Evolutionary conservation across 129 eudicot genomes (phyloP).

Genomic region (Helianthus tuberosus): DNA sequence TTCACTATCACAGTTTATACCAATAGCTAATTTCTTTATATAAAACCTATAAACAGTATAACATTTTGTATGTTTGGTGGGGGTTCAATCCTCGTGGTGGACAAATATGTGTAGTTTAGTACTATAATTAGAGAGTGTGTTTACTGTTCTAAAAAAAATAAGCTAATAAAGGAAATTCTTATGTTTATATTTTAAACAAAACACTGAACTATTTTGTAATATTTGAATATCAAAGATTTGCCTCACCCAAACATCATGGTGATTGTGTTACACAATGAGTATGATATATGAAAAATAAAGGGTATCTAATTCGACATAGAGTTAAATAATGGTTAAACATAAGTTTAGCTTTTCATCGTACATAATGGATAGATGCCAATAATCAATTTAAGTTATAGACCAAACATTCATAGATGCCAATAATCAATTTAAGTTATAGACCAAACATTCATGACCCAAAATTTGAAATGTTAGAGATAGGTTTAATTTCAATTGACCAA

Average conservation of each 20-base stretch:
- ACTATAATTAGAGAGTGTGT: no score
- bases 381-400: conserved; percentile 2
- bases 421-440: conserved; percentile 2
- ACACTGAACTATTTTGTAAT: background rate
- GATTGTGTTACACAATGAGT: background rate
- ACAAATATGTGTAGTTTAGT: no score
- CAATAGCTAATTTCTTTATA: no score
- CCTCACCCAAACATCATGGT: conserved; percentile 16
- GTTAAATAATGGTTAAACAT: conserved; percentile 1
- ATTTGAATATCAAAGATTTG: background rate
- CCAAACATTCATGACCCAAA: conserved; percentile 1
- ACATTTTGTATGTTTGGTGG: no score
- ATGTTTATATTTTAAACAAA: background rate
- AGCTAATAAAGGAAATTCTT: background rate
- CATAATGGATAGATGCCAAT: conserved; percentile 2
- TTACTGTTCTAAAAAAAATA: background rate
- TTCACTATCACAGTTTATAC: no score
- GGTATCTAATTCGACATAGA: background rate
- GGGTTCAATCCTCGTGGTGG: no score
- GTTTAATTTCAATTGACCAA: background rate
- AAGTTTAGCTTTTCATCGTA: background rate
- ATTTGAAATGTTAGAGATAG: conserved; percentile 10
- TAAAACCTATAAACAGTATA: no score
- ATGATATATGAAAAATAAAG: background rate
- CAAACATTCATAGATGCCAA: conserved; percentile 5